Base-by-base conservation (phyloP, 306 rosid genomes). In the Dryas drummondii region DNA sequence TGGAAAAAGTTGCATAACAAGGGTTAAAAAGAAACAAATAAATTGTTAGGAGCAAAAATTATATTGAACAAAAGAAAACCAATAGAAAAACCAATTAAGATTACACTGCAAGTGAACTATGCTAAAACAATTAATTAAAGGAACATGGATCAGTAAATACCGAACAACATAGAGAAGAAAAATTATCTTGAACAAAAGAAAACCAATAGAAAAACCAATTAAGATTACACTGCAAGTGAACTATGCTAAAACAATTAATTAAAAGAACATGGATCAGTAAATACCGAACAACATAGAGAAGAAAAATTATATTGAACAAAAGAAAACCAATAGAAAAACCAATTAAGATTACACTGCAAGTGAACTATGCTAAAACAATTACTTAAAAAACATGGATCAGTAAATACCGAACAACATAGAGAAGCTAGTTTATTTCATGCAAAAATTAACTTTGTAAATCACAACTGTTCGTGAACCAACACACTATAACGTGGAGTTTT, bases 1-100 rank as follows among this genome's bases (percentile, higher is more conserved):
- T 6, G 40, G 47, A 66, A 78, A 72, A 80, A 60, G 70, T 80
- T 56, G 48, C 71, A 71, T 53, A 59, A 66, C 66, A 84, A 46
- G 12, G 48, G 53, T 10, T 41, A 71, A 10, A 73, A 87, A 81
- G 79, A 61, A 52, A 64, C 1, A 7, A 63, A 63, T 8, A 61
- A 68, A 75, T 69, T 56, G 22, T 69, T 54, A 72, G 12, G 9
- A 45, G 49, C 32, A 71, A 41, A 41, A 26, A 19, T 22, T 40
- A 10, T 45, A 48, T 10, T 16, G 11, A 54, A 37, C 61, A 41
- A 40, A 40, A 76, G 6, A 19, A 60, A 67, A 15, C 16, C 59
- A 61, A 59, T 14, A n/a, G 7, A 16, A 57, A 45, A 75, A 46
- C 4, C 1, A 48, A 32, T 32, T 32, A 32, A 32, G 37, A 32